Conservation (phyloP, 1,284 basidiomycete species). For the Exobasidium rhododendri region DNA sequence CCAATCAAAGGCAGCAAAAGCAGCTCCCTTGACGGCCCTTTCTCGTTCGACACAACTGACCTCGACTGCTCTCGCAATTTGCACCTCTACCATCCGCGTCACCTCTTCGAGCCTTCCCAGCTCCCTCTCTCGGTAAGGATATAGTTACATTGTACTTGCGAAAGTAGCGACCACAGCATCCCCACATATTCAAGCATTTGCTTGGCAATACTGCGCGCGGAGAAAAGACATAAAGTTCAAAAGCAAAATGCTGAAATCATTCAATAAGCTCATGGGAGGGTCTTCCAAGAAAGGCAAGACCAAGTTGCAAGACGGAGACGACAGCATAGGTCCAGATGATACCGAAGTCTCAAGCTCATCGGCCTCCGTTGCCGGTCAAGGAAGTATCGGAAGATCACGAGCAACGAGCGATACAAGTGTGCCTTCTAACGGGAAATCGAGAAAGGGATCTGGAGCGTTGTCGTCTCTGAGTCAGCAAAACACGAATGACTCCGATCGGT, state of each 20-base stretch:
- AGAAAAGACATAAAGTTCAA: too few species aligned
- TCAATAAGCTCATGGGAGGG: slow-evolving; percentile 50
- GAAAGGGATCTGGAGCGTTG: not conserved
- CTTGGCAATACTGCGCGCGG: too few species aligned
- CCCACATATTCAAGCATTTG: too few species aligned
- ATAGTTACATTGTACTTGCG: too few species aligned
- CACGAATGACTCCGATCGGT: slow-evolving; percentile 4
- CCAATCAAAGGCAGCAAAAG: too few species aligned
- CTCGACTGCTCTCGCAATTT: too few species aligned
- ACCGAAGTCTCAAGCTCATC: slow-evolving; percentile 22
- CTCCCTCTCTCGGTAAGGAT: too few species aligned
- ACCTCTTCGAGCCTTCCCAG: too few species aligned
- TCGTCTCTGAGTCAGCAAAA: not conserved
- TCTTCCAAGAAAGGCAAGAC: slow-evolving; percentile 48
- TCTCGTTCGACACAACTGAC: too few species aligned
- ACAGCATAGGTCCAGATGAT: slow-evolving; percentile 24
- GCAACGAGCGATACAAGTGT: slow-evolving; percentile 10
- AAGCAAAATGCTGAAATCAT: slow-evolving; percentile 50
- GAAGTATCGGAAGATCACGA: slow-evolving; percentile 8
- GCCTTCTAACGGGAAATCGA: slow-evolving; percentile 7
- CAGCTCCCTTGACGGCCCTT: too few species aligned
- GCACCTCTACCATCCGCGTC: too few species aligned
- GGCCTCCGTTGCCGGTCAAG: slow-evolving; percentile 16
- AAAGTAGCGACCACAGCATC: too few species aligned
- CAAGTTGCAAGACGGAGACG: slow-evolving; percentile 32